phyloP scores from a whole-genome alignment of 768 basidiomycete genomes.

The Peribolospora baueri region DNA sequence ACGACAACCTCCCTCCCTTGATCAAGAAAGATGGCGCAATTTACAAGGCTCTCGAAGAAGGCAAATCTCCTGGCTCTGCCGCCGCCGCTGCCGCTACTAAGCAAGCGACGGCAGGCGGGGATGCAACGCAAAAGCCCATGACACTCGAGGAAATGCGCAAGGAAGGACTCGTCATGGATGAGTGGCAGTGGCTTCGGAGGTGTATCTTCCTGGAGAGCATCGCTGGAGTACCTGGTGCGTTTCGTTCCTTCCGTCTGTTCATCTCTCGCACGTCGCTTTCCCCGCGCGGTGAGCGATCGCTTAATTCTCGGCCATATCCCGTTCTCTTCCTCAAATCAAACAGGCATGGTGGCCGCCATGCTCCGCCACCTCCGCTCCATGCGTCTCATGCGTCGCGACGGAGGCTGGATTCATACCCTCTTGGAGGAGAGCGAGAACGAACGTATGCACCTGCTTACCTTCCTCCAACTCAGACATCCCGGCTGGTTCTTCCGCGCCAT shows the following conservation, averaged over 20 bases:
- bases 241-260: constrained; percentile 34
- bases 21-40: not conserved
- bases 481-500: constrained; percentile 54
- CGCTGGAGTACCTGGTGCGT: constrained; percentile 92
- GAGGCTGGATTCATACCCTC: constrained; percentile 60
- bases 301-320: not conserved
- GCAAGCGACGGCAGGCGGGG: constrained; percentile 1
- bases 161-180: constrained; percentile 46
- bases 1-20: constrained; percentile 23
- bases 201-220: constrained; percentile 44
- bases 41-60: not conserved
- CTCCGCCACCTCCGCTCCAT: constrained; percentile 68
- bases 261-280: constrained; percentile 3
- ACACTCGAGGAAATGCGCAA: constrained; percentile 46
- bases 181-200: constrained; percentile 52
- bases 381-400: constrained; percentile 48
- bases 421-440: not conserved
- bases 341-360: constrained; percentile 18
- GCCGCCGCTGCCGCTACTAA: not conserved
- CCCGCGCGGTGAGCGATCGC: not conserved
- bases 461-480: constrained; percentile 74
- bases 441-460: constrained; percentile 37
- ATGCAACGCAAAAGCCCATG: constrained; percentile 34
- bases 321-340: not conserved
- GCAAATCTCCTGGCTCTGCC: not conserved